Evolutionary conservation across 345 rosid species (phyloP), one percentile per base, ranked within the genome.

Genomic region (Cardamine chenopodiifolia): DNA sequence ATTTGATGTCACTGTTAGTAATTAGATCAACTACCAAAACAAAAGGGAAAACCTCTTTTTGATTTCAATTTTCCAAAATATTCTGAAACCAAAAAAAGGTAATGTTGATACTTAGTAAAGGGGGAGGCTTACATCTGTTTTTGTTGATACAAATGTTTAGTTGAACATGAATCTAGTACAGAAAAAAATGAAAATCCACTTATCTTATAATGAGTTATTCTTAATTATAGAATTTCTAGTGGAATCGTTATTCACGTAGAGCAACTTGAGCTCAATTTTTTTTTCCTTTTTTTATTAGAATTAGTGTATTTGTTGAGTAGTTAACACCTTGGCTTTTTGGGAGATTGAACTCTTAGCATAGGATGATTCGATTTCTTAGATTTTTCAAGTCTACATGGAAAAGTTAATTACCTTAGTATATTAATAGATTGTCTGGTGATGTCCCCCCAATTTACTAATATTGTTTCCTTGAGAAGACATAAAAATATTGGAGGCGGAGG

Each of bases 401-500:
- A 14, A 52, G n/a, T n/a, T 20, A 20, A 58, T 11, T 70, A 57
- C 23, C 14, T 19, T 69, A 13, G 8, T 23, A 35, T 4, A 68
- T 60, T 29, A 31, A 32, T 37, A 45, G 4, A 29, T 54, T 29
- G 1, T 39, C 6, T 55, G 44, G 34, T 60, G 19, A 56, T 60
- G 7, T 44, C 20, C 28, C 64, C 47, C 22, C 32, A 52, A 23
- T 53, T 49, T 15, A 20, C 26, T 48, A 39, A 71, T 60, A 47
- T 0, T 31, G 20, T 39, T 53, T 60, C 68, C 45, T 61, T 58
- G 25, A 52, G 35, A 68, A 93, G 98, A 90, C 75, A 86, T 93
- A 69, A 89, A 85, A 79, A 85, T 48, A 74, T 70, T 90, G 92
- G 97, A 90, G 49, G 93, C 92, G 4, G 98, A 93, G 88, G 93